These are phyloP conservation scores for Dictyostelium capitatum DNA, from an alignment of 78 protist species.

Conservation along the genomic window DNA sequence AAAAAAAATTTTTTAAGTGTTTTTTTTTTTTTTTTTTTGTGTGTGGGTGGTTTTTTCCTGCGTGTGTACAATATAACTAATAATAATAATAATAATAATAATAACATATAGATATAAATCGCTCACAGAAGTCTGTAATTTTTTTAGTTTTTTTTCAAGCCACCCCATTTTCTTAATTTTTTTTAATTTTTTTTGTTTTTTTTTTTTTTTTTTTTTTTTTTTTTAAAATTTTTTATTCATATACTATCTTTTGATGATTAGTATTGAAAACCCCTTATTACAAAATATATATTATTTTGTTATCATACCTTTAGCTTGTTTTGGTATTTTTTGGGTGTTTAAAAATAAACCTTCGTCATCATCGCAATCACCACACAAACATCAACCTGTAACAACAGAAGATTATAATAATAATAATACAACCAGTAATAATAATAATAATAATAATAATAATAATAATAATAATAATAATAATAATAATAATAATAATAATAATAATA, in stretches of 20 bases:
- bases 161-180: background rate
- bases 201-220: background rate
- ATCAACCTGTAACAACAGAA: background rate
- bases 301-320: conserved; percentile 2
- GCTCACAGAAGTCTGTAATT: too few species aligned
- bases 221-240: background rate
- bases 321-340: conserved; percentile 1
- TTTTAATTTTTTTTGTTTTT: background rate
- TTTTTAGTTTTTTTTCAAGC: too few species aligned
- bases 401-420: background rate
- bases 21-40: too few species aligned
- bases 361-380: background rate
- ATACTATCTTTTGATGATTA: conserved; percentile 16
- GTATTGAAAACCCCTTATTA: conserved; percentile 5
- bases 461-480: background rate
- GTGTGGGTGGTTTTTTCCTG: too few species aligned
- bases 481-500: too few species aligned
- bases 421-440: background rate
- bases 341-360: too few species aligned
- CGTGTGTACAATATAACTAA: too few species aligned
- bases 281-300: conserved; percentile 28
- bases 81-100: too few species aligned
- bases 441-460: too few species aligned
- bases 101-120: too few species aligned
- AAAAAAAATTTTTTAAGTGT: too few species aligned